Evolutionary conservation across 2,329 filamentous ascomycete species (phyloP).

Genomic region (Eutypa lata): DNA sequence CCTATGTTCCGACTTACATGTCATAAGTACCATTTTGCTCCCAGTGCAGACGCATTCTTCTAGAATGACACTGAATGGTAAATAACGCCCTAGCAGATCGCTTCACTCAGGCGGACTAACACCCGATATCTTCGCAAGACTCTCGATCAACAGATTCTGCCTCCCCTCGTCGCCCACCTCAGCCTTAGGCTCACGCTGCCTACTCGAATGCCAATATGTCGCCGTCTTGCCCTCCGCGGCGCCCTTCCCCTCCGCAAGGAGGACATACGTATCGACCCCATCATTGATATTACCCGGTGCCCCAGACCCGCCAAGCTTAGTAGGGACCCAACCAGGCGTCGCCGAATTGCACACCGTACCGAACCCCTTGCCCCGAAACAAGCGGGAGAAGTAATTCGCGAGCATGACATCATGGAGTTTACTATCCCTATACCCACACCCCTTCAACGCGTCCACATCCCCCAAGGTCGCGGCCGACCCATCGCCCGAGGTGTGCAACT

Average conservation of each 20-base stretch:
- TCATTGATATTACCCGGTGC: conserved; percentile 46
- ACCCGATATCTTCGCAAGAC: conserved; percentile 24
- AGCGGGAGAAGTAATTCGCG: conserved; percentile 49
- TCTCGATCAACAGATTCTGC: conserved; percentile 42
- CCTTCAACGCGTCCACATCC: conserved; percentile 32
- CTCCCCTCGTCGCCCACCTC: conserved; percentile 32
- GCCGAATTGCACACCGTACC: conserved; percentile 42
- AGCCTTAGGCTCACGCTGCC: conserved; percentile 20
- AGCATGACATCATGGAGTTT: conserved; percentile 57
- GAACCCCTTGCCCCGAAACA: conserved; percentile 30
- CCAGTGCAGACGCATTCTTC: no score
- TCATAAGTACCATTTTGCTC: no score
- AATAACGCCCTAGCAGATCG: no score
- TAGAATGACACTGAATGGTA: no score
- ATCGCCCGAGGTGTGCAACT: conserved; percentile 48
- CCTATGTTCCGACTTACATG: no score
- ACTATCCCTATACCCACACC: conserved; percentile 45
- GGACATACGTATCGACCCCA: conserved; percentile 44
- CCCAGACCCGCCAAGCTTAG: conserved; percentile 48
- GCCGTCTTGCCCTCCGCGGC: conserved; percentile 27
- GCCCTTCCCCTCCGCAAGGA: conserved; percentile 40
- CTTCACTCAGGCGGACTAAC: conserved; percentile 6
- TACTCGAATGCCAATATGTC: conserved; percentile 36
- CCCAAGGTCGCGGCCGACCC: conserved; percentile 32
- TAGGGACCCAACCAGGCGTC: conserved; percentile 53